Percentiles rank a stretch among this genome's conserved stretches.
phyloP scores from a whole-genome alignment of 352 stramenopile species.

The Phytophthora ramorum region DNA sequence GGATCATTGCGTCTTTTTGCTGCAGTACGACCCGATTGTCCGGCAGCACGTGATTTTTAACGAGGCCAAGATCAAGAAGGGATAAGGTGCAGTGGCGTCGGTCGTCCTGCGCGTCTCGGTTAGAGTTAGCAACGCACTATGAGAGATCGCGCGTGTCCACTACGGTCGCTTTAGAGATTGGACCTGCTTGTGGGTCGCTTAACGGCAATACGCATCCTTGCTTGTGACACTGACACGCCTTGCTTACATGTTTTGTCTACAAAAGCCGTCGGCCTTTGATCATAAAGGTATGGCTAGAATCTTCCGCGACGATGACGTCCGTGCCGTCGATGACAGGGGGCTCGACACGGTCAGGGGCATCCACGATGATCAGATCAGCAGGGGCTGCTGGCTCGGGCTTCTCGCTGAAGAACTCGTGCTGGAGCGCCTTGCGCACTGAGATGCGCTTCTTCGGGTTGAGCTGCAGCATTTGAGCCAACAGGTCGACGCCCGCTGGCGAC shows the following conservation, averaged over 20 bases:
- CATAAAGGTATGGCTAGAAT: constrained; percentile 36
- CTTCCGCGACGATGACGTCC: constrained; percentile 26
- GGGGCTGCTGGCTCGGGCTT: constrained; percentile 32
- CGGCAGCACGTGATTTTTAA: constrained; percentile 98
- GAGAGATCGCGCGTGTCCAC: constrained; percentile 11
- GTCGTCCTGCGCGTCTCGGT: constrained; percentile 9
- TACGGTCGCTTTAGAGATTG: constrained; percentile 30
- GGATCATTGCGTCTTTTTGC: constrained; percentile 23
- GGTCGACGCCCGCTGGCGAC: constrained; percentile 55
- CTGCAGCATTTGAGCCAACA: constrained; percentile 57
- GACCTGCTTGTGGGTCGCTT: constrained; percentile 21
- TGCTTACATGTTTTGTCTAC: constrained; percentile 31
- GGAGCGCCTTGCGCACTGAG: constrained; percentile 52
- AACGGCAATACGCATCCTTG: constrained; percentile 32
- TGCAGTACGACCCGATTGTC: constrained; percentile 97
- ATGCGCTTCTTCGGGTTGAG: constrained; percentile 74
- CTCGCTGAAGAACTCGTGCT: constrained; percentile 75
- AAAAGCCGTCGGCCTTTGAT: constrained; percentile 65
- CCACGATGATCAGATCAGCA: constrained; percentile 40
- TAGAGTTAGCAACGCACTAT: constrained; percentile 14
- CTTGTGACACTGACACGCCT: constrained; percentile 17
- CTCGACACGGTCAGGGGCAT: constrained; percentile 35
- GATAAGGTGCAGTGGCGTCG: constrained; percentile 45
- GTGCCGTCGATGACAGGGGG: constrained; percentile 17
- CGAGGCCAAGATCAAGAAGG: constrained; percentile 97